Evolutionary conservation across 768 basidiomycete species (phyloP), one percentile per base, ranked within the genome.

Genomic region (Mycena epipterygia): DNA sequence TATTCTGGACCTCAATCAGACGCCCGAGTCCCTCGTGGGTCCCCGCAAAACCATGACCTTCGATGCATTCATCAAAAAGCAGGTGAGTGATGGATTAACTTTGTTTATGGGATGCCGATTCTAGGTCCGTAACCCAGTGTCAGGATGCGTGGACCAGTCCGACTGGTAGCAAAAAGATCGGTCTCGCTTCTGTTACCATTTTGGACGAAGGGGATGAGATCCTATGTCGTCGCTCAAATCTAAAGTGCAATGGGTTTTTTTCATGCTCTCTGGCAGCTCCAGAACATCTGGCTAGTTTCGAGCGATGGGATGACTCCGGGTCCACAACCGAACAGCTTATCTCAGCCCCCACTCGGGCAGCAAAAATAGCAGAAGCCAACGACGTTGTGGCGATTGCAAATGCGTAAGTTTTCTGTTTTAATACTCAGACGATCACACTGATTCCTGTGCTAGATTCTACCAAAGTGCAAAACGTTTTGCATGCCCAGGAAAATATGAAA

Each of bases 11-110:
- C 7, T 48, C 6, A 27, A 1, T 9, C 25, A 25, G 25, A 14
- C 46, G 0, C 60, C 60, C 1, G 62, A 64, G 11, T 53, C 35
- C 19, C 51, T 53, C 11, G 13, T 30, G 19, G 4, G 49, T 7
- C 16, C 41, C 19, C 35, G 35, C 6, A 37, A 14, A 14, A 6
- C 6, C 8, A 37, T 37, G 35, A 58, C 55, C 9, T 48, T 67
- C 2, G 57, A 67, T 29, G 44, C 6, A 48, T 59, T 51, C 11
- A 51, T 60, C 5, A 67, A 67, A 27, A 67, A 67, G 23, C n/a
- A 67, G 56, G 66, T 51, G 32, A 21, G 30, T 13, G 21, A n/a
- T 5, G 21, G n/a, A 44, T 5, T 6, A 4, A 44, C 4, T n/a
- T 3, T n/a, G n/a, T 21, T 21, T 44, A n/a, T n/a, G n/a, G n/a